These are phyloP conservation scores for Miamiensis avidus DNA, from an alignment of 169 alveolate species.

Conservation along the genomic window DNA sequence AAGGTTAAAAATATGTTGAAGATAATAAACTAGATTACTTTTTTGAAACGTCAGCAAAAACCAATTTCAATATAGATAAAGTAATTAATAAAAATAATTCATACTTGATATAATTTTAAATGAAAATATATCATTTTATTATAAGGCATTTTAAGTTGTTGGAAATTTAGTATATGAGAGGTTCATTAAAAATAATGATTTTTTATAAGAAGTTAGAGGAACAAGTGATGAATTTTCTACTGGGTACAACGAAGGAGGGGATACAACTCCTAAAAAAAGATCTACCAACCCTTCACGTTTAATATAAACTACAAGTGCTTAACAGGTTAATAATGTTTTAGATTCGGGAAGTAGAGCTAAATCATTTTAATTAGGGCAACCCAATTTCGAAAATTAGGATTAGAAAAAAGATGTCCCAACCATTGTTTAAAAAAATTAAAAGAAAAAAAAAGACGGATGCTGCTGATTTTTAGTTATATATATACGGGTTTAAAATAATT, in stretches of 20 bases:
- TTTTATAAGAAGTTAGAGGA: background rate
- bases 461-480: background rate
- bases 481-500: too few species aligned
- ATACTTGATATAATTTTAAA: background rate
- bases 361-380: background rate
- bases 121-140: background rate
- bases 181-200: too few species aligned
- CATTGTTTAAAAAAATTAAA: background rate
- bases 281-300: too few species aligned
- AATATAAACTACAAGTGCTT: too few species aligned
- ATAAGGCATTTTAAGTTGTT: background rate
- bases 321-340: background rate
- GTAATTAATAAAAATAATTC: background rate
- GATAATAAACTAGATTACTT: background rate
- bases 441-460: background rate
- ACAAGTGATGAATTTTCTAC: background rate
- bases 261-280: too few species aligned
- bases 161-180: background rate
- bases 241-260: too few species aligned
- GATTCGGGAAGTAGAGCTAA: background rate
- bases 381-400: too few species aligned
- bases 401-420: background rate
- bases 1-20: background rate
- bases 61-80: background rate
- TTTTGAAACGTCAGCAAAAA: background rate